Evolutionary conservation across 1,284 basidiomycete genomes (phyloP).

Genomic region (Phellopilus nigrolimitatus): DNA sequence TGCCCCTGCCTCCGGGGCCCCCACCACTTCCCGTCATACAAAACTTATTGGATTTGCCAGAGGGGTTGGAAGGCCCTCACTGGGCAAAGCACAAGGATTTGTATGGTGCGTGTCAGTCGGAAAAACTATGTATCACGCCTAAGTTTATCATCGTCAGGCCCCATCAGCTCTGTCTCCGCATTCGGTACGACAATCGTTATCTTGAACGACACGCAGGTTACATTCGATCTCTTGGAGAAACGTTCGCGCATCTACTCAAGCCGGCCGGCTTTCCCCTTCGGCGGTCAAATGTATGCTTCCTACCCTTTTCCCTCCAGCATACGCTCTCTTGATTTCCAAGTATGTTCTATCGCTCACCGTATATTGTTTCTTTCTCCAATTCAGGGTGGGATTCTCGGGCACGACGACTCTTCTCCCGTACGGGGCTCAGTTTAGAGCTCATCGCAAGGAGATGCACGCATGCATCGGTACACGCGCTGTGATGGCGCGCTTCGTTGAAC

Average conservation of each 20-base stretch:
- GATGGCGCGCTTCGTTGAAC: constrained; percentile 1
- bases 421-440: constrained; percentile 1
- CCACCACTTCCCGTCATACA: no score
- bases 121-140: no score
- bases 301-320: background rate
- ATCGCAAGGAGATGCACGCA: constrained; percentile 8
- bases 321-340: no score
- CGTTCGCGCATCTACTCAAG: constrained; percentile 45
- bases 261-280: constrained; percentile 28
- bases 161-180: constrained; percentile 30
- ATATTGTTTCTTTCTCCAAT: background rate
- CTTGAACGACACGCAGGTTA: constrained; percentile 37
- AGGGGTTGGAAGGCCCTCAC: no score
- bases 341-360: background rate
- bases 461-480: constrained; percentile 7
- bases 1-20: no score
- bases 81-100: constrained; percentile 11
- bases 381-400: constrained; percentile 5
- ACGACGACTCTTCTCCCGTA: background rate
- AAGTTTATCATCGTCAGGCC: constrained; percentile 6
- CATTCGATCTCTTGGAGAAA: constrained; percentile 43
- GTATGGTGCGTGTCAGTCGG: constrained; percentile 15
- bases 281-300: constrained; percentile 10
- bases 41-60: no score
- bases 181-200: constrained; percentile 40